These are phyloP conservation scores for Arbutus unedo DNA, from an alignment of 148 eudicot genomes.

Conservation along the genomic window DNA sequence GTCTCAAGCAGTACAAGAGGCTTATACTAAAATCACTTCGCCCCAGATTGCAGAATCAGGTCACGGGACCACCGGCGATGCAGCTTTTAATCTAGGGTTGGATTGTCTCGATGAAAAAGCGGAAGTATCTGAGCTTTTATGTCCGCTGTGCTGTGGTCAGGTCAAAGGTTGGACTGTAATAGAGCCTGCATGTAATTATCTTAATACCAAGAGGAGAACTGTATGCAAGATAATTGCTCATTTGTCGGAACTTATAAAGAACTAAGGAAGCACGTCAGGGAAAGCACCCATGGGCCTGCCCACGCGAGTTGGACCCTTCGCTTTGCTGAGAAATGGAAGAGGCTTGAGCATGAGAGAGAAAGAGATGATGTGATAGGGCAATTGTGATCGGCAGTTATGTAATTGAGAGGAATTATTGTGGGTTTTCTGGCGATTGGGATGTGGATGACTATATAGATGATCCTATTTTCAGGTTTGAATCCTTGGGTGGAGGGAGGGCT, in stretches of 20 bases:
- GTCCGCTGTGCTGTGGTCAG: slow-evolving; percentile 88
- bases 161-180: slow-evolving; percentile 89
- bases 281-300: slow-evolving; percentile 61
- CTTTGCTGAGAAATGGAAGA: slow-evolving; percentile 76
- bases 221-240: slow-evolving; percentile 69
- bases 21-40: slow-evolving; percentile 44
- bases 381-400: slow-evolving; percentile 77
- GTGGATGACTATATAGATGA: slow-evolving; percentile 43
- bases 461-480: slow-evolving; percentile 30
- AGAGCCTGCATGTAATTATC: slow-evolving; percentile 56
- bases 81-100: slow-evolving; percentile 15
- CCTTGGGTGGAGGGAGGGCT: slow-evolving; percentile 27
- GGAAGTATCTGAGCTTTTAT: slow-evolving; percentile 52
- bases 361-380: slow-evolving; percentile 65
- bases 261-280: slow-evolving; percentile 66
- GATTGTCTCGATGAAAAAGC: slow-evolving; percentile 27
- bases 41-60: slow-evolving; percentile 18
- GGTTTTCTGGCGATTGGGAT: slow-evolving; percentile 31
- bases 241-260: slow-evolving; percentile 69
- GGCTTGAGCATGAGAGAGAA: slow-evolving; percentile 63
- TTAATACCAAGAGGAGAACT: slow-evolving; percentile 62
- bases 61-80: slow-evolving; percentile 7
- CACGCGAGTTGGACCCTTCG: slow-evolving; percentile 73
- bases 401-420: slow-evolving; percentile 43
- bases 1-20: slow-evolving; percentile 48